phyloP scores from a whole-genome alignment of 768 basidiomycete species.

The Russula vinacea region DNA sequence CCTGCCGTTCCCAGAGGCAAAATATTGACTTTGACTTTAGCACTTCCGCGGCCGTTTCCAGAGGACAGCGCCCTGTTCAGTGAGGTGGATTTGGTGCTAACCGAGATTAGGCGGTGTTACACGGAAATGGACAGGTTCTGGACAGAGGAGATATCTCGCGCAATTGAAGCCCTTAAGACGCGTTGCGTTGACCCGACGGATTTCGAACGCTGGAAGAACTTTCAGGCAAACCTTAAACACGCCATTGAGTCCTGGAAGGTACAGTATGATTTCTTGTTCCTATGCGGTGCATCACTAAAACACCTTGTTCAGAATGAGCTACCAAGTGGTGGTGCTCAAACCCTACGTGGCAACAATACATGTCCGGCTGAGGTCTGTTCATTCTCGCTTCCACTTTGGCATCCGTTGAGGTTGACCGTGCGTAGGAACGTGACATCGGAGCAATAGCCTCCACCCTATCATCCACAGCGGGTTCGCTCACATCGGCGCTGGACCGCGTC shows the following conservation, averaged over 20 bases:
- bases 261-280: not conserved
- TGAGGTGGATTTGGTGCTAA: not conserved
- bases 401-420: not conserved
- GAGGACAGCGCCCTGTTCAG: not conserved
- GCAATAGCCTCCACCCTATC: not conserved
- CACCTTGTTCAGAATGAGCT: not conserved
- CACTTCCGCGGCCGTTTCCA: not conserved
- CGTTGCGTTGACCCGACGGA: not conserved
- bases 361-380: not conserved
- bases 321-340: not conserved
- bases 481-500: not conserved
- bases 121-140: not conserved
- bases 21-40: not conserved
- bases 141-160: constrained; percentile 1
- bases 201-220: not conserved
- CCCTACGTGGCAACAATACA: not conserved
- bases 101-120: not conserved
- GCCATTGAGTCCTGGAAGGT: constrained; percentile 8
- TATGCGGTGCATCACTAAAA: not conserved
- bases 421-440: not conserved
- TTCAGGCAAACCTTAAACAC: not conserved
- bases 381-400: not conserved
- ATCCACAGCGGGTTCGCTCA: not conserved
- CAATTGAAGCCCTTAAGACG: not conserved
- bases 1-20: too few relatives aligned